A percentile compares a stretch with the other conserved stretches of the same genome.
These are phyloP conservation scores for Nicotiana rustica DNA, from an alignment of 305 asterid species.

Conservation along the genomic window DNA sequence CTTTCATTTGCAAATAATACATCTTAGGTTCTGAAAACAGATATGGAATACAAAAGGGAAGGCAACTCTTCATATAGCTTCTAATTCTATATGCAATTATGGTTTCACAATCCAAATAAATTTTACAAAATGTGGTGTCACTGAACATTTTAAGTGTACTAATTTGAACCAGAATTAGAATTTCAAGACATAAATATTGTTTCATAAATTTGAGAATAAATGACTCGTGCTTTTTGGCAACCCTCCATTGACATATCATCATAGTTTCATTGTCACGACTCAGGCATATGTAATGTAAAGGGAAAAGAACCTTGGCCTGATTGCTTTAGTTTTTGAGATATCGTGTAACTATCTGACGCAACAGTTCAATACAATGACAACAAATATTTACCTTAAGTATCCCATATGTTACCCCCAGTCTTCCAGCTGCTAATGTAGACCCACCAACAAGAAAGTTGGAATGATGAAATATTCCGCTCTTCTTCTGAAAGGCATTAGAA, in stretches of 20 bases:
- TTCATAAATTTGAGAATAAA: slow-evolving; percentile 9
- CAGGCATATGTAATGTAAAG: background rate
- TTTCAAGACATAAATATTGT: background rate
- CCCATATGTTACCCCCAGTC: slow-evolving; percentile 55
- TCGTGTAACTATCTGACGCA: too few species aligned
- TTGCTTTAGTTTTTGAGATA: too few species aligned
- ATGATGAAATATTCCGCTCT: slow-evolving; percentile 68
- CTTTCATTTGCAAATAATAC: background rate
- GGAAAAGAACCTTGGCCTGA: too few species aligned
- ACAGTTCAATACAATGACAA: background rate
- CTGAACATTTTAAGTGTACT: slow-evolving; percentile 7
- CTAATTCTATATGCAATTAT: background rate
- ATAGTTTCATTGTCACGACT: background rate
- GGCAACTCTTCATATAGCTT: background rate
- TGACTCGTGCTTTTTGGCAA: background rate
- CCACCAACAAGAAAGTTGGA: slow-evolving; percentile 76
- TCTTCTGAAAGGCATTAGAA: slow-evolving; percentile 48
- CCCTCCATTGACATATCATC: background rate
- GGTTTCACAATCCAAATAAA: background rate
- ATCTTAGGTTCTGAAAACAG: background rate
- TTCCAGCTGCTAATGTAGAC: slow-evolving; percentile 68
- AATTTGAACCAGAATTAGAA: background rate
- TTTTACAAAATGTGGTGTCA: background rate
- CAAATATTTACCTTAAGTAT: slow-evolving; percentile 50
- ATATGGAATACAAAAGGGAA: background rate